phyloP scores from a whole-genome alignment of 1,284 basidiomycete genomes.

The Jaminaea rosea region DNA sequence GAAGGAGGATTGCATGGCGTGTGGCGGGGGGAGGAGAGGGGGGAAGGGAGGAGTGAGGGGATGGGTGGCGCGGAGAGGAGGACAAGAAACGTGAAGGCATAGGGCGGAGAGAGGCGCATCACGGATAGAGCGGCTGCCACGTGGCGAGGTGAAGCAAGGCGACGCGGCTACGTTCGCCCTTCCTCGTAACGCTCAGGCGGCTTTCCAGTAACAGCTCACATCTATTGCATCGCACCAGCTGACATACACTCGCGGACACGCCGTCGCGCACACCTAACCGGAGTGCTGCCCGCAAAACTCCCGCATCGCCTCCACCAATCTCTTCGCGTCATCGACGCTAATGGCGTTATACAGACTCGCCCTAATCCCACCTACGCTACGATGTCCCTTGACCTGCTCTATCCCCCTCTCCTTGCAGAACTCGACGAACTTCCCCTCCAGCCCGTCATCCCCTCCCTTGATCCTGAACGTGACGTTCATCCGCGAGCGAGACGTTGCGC shows the following conservation, averaged over 20 bases:
- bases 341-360: conserved; percentile 92
- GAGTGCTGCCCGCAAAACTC: too few relatives aligned
- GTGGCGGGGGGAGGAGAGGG: too few relatives aligned
- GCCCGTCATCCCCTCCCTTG: conserved; percentile 16
- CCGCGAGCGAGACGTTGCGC: conserved; percentile 30
- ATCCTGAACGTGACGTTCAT: conserved; percentile 47
- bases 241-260: too few relatives aligned
- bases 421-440: conserved; percentile 35
- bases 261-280: too few relatives aligned
- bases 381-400: conserved; percentile 36
- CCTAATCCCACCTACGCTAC: conserved; percentile 57
- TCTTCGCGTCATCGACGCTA: conserved; percentile 62
- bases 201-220: too few relatives aligned
- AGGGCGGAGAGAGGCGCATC: too few relatives aligned
- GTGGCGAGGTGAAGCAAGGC: too few relatives aligned
- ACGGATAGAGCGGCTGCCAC: too few relatives aligned
- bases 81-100: neutral
- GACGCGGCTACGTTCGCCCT: too few relatives aligned
- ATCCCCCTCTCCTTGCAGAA: conserved; percentile 28
- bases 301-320: conserved; percentile 52
- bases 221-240: too few relatives aligned
- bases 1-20: conserved; percentile 25
- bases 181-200: too few relatives aligned
- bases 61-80: neutral
- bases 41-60: neutral